Evolutionary conservation across 2,329 filamentous ascomycete genomes (phyloP), one percentile per base, ranked within the genome.

Genomic region (Colletotrichum tanaceti): DNA sequence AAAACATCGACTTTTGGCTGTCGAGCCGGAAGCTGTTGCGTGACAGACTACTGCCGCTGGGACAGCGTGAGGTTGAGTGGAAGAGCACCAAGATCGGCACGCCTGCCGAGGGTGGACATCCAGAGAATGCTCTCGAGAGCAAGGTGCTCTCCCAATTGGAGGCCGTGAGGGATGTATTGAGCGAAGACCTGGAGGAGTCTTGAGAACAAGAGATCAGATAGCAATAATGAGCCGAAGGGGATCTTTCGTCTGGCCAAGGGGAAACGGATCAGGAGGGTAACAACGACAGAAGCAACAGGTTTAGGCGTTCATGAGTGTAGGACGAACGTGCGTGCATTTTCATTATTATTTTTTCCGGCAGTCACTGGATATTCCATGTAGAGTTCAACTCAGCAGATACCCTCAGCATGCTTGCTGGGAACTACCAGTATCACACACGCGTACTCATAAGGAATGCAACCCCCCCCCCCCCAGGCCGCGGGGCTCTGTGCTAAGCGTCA

Each of bases 1-100:
- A 97, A 76, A 93, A 96, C 74, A 88, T 97, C 5, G 93, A 97
- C 72, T 92, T 92, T 72, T 93, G 93, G 85, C 81, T 98, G 43
- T 86, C 88, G 35, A 90, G 90, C 61, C 86, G 89, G 66, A 88
- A 89, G 72, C 82, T 90, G 63, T 81, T 98, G 64, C 86, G 90
- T 60, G 90, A 93, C 71, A 85, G 92, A 35, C 87, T 97, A 55
- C 83, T 94, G 58, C 89, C 94, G 0, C 84, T 92, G 22, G 92
- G 88, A 35, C 86, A 90, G 74, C 87, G 90, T 70, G 94, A 97
- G 79, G 83, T 87, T 50, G 90, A 90, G 72, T 90, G 87, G 86
- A 79, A 83, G 65, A 78, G 77, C 9, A 81, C 77, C 70, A 84
- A 82, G 72, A 76, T 76, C 20, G 77, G 75, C 57, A 71, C 75